phyloP scores from a whole-genome alignment of 352 stramenopile genomes.

The Globisporangium irregulare region DNA sequence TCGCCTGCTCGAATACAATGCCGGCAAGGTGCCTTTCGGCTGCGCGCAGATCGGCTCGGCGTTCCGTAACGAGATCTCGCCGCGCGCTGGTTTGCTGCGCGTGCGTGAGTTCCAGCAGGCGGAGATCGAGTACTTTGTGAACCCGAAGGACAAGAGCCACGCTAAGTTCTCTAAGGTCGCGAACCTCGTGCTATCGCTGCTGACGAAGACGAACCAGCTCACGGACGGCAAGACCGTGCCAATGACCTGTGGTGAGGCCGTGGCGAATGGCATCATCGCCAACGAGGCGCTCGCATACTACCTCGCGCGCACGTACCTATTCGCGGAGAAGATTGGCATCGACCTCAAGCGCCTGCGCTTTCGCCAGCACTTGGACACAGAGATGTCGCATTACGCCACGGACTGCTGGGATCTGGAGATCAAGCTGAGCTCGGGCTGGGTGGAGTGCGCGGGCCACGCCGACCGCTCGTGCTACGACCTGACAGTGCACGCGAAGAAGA shows the following conservation, averaged over 20 bases:
- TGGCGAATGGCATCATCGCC: conserved; percentile 92
- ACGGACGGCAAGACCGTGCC: conserved; percentile 95
- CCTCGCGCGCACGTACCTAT: conserved; percentile 97
- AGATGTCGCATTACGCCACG: conserved; percentile 99
- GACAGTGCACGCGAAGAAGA: conserved; percentile 86
- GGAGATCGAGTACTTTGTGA: conserved; percentile 99
- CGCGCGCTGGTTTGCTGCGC: conserved; percentile 94
- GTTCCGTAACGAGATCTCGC: conserved; percentile 97
- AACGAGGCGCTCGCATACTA: conserved; percentile 99
- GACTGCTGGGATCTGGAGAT: conserved; percentile 99
- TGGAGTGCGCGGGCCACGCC: conserved; percentile 98
- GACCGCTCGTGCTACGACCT: conserved; percentile 99
- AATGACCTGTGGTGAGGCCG: conserved; percentile 90
- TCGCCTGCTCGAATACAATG: conserved; percentile 97
- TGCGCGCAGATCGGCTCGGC: conserved; percentile 86
- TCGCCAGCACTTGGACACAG: conserved; percentile 98
- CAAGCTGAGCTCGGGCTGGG: conserved; percentile 97
- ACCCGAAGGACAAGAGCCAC: conserved; percentile 98
- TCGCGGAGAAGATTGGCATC: conserved; percentile 94
- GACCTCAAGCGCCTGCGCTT: conserved; percentile 95
- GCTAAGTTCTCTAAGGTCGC: conserved; percentile 92
- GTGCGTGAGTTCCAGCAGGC: conserved; percentile 99
- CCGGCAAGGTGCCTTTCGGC: conserved; percentile 88
- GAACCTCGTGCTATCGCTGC: conserved; percentile 88
- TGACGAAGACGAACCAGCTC: conserved; percentile 94